Base-by-base conservation (phyloP, 106 monocot species). In the Platanthera zijinensis region DNA sequence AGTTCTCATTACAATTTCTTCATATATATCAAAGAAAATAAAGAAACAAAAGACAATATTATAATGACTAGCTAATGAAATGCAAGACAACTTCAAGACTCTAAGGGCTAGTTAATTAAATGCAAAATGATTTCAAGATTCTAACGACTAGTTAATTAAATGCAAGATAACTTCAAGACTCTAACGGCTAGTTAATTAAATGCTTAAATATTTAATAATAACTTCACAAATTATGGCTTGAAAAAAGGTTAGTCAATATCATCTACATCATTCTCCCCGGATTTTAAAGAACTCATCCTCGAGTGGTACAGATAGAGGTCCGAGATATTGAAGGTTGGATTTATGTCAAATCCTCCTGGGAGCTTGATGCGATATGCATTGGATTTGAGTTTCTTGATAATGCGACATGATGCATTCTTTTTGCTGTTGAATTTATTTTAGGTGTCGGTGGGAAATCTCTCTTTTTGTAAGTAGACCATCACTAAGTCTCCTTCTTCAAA, bases 401-500 rank as follows among this genome's bases (percentile, higher is more conserved):
- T 57, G 57, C 57, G 5, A 57, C 57, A 57, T 57, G 12, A n/a
- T 5, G 3, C 57, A n/a, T 3, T 57, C 57, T 57, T 57, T 57
- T 57, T 57, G 57, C n/a, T 57, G 12, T 57, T 57, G n/a, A 57
- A n/a, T 57, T 57, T 57, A n/a, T 57, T 57, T 1, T 39, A 57
- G 12, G 57, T 57, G 57, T n/a, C 2, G 2, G 57, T 57, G 12
- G 7, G 10, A 39, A 71, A 2, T 30, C 71, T 28, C 10, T 71
- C 39, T 46, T 71, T 71, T 8, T 32, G 39, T 6, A 71, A 25
- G 48, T 71, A 11, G 8, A 71, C 39, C 46, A 71, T 71, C 71
- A 71, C 71, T 47, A 71, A 71, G 25, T 48, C 46, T 18, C 71
- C 71, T 46, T 45, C 45, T 0, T 71, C 22, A 45, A 71, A 71